phyloP scores from a whole-genome alignment of 768 basidiomycete species.

The Suillus weaverae region DNA sequence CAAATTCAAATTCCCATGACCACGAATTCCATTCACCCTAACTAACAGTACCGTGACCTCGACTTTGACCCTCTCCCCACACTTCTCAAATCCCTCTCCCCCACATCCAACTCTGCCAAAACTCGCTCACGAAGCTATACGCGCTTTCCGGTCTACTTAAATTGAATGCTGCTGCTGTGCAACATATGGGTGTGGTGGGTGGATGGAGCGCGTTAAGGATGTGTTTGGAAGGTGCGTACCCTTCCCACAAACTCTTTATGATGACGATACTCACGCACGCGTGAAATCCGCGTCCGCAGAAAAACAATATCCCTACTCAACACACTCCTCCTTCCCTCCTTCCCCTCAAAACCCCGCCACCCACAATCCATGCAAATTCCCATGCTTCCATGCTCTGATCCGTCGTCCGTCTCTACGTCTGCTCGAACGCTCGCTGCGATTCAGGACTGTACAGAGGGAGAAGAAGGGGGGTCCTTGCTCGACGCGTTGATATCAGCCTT shows the following conservation, averaged over 20 bases:
- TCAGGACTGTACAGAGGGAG: slow-evolving; percentile 13
- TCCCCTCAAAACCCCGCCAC: slow-evolving; percentile 25
- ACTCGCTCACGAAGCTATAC: slow-evolving; percentile 77
- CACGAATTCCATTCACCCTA: too few species aligned
- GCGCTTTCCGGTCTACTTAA: slow-evolving; percentile 76
- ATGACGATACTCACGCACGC: neutral
- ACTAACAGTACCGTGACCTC: too few species aligned
- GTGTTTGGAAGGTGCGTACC: slow-evolving; percentile 51
- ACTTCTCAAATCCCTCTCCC: too few species aligned
- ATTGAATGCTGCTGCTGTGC: slow-evolving; percentile 71
- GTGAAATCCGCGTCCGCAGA: slow-evolving; percentile 65
- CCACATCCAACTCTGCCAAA: slow-evolving; percentile 50
- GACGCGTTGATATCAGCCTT: slow-evolving; percentile 53
- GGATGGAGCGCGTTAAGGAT: slow-evolving; percentile 67
- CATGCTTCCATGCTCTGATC: slow-evolving; percentile 66
- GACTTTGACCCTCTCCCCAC: too few species aligned
- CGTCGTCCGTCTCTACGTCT: slow-evolving; percentile 52
- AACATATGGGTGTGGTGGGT: slow-evolving; percentile 43
- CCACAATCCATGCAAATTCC: slow-evolving; percentile 63
- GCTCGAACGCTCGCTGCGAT: slow-evolving; percentile 50
- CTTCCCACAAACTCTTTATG: too few species aligned
- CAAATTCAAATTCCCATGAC: too few species aligned
- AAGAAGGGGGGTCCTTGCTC: slow-evolving; percentile 35
- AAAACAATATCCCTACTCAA: slow-evolving; percentile 79
- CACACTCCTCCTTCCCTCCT: slow-evolving; percentile 59